These are phyloP conservation scores for Ricinus communis DNA, from an alignment of 345 rosid genomes.

Conservation along the genomic window DNA sequence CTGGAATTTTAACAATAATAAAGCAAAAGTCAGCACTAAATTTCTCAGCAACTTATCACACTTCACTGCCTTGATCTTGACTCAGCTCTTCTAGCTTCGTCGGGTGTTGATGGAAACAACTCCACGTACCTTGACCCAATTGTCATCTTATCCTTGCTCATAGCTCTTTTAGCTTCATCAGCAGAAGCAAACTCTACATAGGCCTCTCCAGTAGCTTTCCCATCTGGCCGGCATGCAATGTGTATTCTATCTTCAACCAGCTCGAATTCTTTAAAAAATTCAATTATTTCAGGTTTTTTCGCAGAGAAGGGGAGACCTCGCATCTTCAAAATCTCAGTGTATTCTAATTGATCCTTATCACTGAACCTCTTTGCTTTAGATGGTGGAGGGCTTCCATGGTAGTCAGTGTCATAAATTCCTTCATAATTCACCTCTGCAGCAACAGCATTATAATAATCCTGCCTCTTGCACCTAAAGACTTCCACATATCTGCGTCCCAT, in stretches of 20 bases:
- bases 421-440: constrained; percentile 81
- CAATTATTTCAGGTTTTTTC: constrained; percentile 59
- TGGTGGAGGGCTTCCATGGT: constrained; percentile 70
- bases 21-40: background rate
- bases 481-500: constrained; percentile 93
- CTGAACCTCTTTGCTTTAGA: constrained; percentile 58
- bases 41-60: background rate
- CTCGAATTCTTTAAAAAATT: constrained; percentile 65
- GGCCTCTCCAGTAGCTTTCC: constrained; percentile 94
- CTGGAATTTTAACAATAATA: background rate
- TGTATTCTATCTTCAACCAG: constrained; percentile 61
- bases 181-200: constrained; percentile 73
- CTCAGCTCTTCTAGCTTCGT: constrained; percentile 84
- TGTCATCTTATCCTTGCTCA: constrained; percentile 87
- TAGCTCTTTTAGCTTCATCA: constrained; percentile 82
- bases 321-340: constrained; percentile 80
- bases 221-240: constrained; percentile 86
- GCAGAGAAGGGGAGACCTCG: constrained; percentile 89
- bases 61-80: constrained; percentile 87
- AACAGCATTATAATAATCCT: constrained; percentile 83
- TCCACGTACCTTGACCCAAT: constrained; percentile 87
- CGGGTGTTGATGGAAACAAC: constrained; percentile 75
- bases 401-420: constrained; percentile 69
- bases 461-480: constrained; percentile 81
- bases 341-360: constrained; percentile 76